Percentiles rank a stretch among this genome's conserved stretches.
Conservation (phyloP, 306 rosid species). For the Casuarina equisetifolia region DNA sequence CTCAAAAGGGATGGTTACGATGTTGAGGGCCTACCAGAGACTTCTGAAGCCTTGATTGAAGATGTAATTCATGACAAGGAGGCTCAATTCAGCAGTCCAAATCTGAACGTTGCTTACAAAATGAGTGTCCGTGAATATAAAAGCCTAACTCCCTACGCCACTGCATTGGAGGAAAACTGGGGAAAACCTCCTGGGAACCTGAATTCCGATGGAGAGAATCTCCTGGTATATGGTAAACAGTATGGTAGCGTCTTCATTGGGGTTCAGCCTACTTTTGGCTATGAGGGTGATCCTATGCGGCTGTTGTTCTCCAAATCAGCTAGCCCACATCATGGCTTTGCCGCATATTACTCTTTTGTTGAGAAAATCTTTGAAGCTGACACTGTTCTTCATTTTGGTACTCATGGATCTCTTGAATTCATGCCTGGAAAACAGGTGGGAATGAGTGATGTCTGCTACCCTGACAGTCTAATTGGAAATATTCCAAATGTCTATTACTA, state of each 20-base stretch:
- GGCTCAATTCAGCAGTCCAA: conserved; percentile 98
- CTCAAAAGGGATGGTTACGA: conserved; percentile 82
- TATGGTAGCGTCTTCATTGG: conserved; percentile 92
- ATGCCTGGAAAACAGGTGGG: conserved; percentile 99
- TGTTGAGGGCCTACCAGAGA: conserved; percentile 87
- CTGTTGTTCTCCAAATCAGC: conserved; percentile 97
- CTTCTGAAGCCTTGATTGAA: conserved; percentile 91
- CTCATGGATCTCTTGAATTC: conserved; percentile 97
- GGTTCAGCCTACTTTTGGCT: conserved; percentile 96
- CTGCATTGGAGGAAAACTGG: conserved; percentile 94
- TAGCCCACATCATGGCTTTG: conserved; percentile 98
- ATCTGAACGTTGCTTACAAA: conserved; percentile 86
- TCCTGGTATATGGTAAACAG: conserved; percentile 88
- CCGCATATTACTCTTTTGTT: conserved; percentile 88
- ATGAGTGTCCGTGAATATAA: conserved; percentile 91
- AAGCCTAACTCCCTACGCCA: conserved; percentile 70
- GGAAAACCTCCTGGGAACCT: conserved; percentile 96
- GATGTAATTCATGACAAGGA: conserved; percentile 93
- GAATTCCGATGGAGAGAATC: conserved; percentile 96
- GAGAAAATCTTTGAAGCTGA: conserved; percentile 95
- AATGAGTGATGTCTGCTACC: conserved; percentile 96
- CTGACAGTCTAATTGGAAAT: conserved; percentile 92
- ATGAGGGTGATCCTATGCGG: conserved; percentile 98
- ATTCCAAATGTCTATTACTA: conserved; percentile 92
- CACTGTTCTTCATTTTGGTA: conserved; percentile 94